Evolutionary conservation across 2,329 filamentous ascomycete species (phyloP).

Genomic region (Monilinia fructigena): DNA sequence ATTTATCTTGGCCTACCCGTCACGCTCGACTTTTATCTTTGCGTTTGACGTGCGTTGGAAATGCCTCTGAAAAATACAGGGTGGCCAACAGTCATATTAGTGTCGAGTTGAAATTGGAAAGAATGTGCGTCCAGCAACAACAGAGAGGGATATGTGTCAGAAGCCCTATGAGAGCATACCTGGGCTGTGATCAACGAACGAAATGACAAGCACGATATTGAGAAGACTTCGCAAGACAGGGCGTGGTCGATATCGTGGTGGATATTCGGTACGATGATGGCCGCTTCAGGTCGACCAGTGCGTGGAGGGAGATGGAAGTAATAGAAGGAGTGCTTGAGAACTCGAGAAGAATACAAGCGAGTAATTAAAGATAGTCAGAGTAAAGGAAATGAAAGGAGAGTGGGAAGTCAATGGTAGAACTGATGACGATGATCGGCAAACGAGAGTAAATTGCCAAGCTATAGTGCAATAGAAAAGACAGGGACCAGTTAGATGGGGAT

Average conservation of each 20-base stretch:
- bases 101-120: neutral
- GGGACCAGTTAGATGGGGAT: neutral
- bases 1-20: neutral
- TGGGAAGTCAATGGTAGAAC: neutral
- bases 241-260: neutral
- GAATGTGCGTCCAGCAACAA: neutral
- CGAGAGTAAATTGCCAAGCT: neutral
- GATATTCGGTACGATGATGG: neutral
- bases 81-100: no score
- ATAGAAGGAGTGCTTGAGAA: neutral
- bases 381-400: neutral
- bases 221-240: neutral
- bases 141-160: neutral
- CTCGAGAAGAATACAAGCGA: neutral
- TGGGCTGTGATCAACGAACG: neutral
- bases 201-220: neutral
- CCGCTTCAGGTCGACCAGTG: neutral
- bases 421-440: neutral
- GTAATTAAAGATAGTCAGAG: neutral
- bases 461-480: neutral
- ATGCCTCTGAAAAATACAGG: neutral
- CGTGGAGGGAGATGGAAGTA: neutral
- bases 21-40: neutral
- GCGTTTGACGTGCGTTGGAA: neutral
- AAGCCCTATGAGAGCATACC: neutral